Evolutionary conservation across 257 asterid species (phyloP).

Genomic region (Solanum tarijense): DNA sequence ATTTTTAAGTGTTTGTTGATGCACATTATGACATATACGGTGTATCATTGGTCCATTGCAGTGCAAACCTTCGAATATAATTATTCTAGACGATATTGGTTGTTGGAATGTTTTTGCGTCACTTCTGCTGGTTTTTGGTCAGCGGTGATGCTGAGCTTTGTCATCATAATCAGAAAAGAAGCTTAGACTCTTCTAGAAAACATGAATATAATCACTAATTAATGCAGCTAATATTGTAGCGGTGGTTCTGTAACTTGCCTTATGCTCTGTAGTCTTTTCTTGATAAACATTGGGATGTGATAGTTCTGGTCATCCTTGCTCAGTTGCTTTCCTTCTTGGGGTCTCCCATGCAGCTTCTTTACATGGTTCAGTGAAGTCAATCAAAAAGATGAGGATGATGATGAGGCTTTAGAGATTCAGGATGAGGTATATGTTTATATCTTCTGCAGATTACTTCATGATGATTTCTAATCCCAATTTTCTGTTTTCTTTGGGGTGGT

Average conservation of each 20-base stretch:
- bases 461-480: not conserved
- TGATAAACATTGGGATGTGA: not conserved
- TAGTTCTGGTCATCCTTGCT: not conserved
- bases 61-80: not conserved
- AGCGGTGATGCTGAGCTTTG: not conserved
- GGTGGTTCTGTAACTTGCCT: not conserved
- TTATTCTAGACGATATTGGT: not conserved
- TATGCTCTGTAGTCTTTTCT: not conserved
- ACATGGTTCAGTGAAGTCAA: slow-evolving; percentile 62
- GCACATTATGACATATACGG: not conserved
- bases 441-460: not conserved
- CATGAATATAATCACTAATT: not conserved
- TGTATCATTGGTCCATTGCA: not conserved
- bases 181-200: not conserved
- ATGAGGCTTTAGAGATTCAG: slow-evolving; percentile 27
- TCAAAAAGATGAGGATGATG: slow-evolving; percentile 49
- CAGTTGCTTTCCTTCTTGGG: not conserved
- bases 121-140: not conserved
- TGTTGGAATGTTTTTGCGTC: not conserved
- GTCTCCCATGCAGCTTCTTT: slow-evolving; percentile 61
- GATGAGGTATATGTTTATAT: slow-evolving; percentile 56
- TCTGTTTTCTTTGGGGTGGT: not conserved
- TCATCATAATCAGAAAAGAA: not conserved
- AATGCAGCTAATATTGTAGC: not conserved
- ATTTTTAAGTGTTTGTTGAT: not conserved